Conservation (phyloP, 352 stramenopile species). For the Globisporangium acanthophoron region DNA sequence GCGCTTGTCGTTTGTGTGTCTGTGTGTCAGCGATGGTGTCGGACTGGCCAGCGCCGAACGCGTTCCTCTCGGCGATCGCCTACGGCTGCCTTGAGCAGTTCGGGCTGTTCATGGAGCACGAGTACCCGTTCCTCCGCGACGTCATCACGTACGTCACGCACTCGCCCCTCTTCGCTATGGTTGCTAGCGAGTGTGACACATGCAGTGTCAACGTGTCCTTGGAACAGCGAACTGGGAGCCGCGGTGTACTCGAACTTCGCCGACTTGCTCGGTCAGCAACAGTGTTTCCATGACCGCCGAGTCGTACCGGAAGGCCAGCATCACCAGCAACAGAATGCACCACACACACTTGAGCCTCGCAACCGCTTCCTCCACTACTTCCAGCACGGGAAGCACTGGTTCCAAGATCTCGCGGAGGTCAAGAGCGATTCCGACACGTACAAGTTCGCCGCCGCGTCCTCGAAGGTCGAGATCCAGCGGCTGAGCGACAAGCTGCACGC, state of each 20-base stretch:
- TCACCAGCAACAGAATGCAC: conserved; percentile 1
- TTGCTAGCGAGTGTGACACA: not conserved
- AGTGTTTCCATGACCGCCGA: not conserved
- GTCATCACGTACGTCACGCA: conserved; percentile 18
- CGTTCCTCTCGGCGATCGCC: conserved; percentile 44
- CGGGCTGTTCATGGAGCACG: conserved; percentile 26
- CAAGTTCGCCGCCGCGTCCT: conserved; percentile 11
- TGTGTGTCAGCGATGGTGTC: conserved; percentile 24
- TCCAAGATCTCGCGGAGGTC: conserved; percentile 26
- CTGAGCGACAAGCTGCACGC: conserved; percentile 42
- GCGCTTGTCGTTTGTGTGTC: not conserved
- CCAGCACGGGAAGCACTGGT: conserved; percentile 44
- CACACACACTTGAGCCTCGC: not conserved
- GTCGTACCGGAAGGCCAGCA: not conserved
- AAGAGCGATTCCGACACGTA: conserved; percentile 20
- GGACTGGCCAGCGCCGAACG: conserved; percentile 43
- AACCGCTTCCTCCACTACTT: conserved; percentile 38
- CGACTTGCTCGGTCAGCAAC: conserved; percentile 13
- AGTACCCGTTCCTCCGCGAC: conserved; percentile 44
- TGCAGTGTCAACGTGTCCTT: not conserved
- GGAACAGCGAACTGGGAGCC: conserved; percentile 21
- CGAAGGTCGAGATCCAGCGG: conserved; percentile 30
- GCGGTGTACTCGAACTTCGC: conserved; percentile 39
- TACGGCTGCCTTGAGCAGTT: conserved; percentile 51
- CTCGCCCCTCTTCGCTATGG: not conserved